Base-by-base conservation (phyloP, 192 early-diverging fungal species). In the Umbelopsis sp. region DNA sequence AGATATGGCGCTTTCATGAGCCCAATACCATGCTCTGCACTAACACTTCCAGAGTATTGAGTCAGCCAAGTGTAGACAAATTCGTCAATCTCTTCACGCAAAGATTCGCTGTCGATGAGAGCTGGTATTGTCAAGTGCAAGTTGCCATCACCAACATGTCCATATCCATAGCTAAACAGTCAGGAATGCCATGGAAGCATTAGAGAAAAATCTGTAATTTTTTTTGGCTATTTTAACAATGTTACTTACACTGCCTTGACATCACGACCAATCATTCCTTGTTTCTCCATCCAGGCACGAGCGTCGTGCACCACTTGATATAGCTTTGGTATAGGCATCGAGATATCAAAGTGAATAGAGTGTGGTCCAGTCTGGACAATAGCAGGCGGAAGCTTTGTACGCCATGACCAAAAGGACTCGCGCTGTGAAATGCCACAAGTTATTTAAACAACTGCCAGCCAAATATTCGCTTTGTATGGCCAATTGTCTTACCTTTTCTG, bases 91-190 rank as follows among this genome's bases (percentile, higher is more conserved):
- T 52, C 49, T 25, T 55, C 58, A 35, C 53, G 51, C 35, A 74
- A 44, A 13, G 15, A 41, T 9, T 74, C 67, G 27, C 68, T 67
- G 23, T 64, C 67, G 22, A 51, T 45, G 18, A 68, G 25, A 21
- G 93, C 87, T 0, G 90, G 87, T 16, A 98, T 87, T 66, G 94
- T 97, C 55, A 98, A 82, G 78, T 98, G 97, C 67, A 98, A 74
- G 77, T 98, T 98, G 22, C 93, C 93, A 78, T 98, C 97, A 21
- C 97, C 95, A 58, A 98, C 85, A 74, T 98, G 95, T 18, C 95
- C 95, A 81, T 92, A 98, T 23, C 94, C 95, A 71, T 89, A 90
- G 13, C 55, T 61, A 61, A 35, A 4, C 27, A 37, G 2, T 18
- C 27, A 41, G 37, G 37, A 41, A 41, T 41, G 37, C 5, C 37